Percentiles rank a stretch among this genome's conserved stretches.
These are phyloP conservation scores for Styphnolobium japonicum DNA, from an alignment of 306 rosid genomes.

Conservation along the genomic window DNA sequence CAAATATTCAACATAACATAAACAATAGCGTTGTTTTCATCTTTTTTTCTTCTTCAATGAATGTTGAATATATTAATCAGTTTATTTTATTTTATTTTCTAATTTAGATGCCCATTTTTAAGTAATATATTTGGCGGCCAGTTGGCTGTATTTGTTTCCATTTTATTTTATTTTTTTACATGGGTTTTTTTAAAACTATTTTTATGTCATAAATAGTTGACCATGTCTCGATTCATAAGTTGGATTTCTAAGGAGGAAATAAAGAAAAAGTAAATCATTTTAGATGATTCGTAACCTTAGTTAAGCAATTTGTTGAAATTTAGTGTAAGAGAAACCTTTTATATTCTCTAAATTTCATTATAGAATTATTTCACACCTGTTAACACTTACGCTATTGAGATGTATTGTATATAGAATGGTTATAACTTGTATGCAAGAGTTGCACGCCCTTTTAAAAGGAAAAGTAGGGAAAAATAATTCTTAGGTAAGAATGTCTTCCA, in stretches of 20 bases:
- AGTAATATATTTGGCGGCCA: neutral
- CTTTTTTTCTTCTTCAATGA: neutral
- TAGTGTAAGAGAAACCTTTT: neutral
- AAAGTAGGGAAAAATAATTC: no score
- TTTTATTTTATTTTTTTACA: neutral
- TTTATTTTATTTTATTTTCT: neutral
- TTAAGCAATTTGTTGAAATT: neutral
- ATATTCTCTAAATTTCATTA: no score
- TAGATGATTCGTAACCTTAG: neutral
- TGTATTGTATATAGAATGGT: no score
- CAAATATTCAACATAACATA: conserved; percentile 10
- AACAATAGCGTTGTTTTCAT: neutral
- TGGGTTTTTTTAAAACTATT: neutral
- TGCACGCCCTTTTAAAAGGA: no score
- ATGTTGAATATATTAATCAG: neutral
- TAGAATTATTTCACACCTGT: no score
- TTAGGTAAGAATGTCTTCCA: no score
- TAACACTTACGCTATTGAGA: no score
- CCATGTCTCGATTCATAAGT: neutral
- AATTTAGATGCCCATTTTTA: neutral
- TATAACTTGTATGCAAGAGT: no score
- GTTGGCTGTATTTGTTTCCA: neutral
- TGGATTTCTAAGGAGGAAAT: no score
- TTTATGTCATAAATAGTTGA: neutral
- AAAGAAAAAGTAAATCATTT: neutral